Percentiles rank a stretch among this genome's conserved stretches.
These are phyloP conservation scores for Phaeosphaeria sp. DNA, from an alignment of 2,329 filamentous ascomycete species.

Conservation along the genomic window DNA sequence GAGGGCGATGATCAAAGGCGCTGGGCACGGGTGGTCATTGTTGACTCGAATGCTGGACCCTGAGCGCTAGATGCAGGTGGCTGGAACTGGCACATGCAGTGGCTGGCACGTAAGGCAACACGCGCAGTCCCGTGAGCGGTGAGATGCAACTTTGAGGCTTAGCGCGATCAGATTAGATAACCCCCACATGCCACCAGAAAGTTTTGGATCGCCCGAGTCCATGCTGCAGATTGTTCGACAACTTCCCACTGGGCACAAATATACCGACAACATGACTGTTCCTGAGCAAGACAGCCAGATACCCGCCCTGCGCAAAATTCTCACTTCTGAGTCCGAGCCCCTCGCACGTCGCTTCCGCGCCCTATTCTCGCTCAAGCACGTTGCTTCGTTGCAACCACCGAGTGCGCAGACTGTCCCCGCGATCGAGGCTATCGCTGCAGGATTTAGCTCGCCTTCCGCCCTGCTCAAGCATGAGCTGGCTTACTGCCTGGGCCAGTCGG, in stretches of 20 bases:
- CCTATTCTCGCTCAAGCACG: constrained; percentile 95
- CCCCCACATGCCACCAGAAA: constrained; percentile 37
- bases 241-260: not conserved
- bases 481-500: constrained; percentile 93
- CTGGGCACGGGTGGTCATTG: constrained; percentile 24
- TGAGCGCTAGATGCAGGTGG: constrained; percentile 9
- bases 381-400: constrained; percentile 72
- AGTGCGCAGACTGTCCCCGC: constrained; percentile 66
- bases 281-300: constrained; percentile 57
- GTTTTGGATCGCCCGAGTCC: constrained; percentile 17
- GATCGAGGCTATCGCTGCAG: constrained; percentile 84
- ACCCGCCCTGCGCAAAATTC: constrained; percentile 71
- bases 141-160: not conserved
- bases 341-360: constrained; percentile 92
- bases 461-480: constrained; percentile 95
- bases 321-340: constrained; percentile 80
- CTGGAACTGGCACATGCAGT: constrained; percentile 14
- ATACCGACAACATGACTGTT: constrained; percentile 31
- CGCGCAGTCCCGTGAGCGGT: not conserved
- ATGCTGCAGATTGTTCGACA: not conserved
- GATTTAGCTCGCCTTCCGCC: constrained; percentile 82
- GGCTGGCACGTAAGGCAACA: constrained; percentile 2
- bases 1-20: constrained; percentile 17
- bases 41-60: constrained; percentile 15
- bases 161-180: constrained; percentile 29